These are phyloP conservation scores for Backusella psychrophila DNA, from an alignment of 192 early-diverging fungal genomes.

Conservation along the genomic window DNA sequence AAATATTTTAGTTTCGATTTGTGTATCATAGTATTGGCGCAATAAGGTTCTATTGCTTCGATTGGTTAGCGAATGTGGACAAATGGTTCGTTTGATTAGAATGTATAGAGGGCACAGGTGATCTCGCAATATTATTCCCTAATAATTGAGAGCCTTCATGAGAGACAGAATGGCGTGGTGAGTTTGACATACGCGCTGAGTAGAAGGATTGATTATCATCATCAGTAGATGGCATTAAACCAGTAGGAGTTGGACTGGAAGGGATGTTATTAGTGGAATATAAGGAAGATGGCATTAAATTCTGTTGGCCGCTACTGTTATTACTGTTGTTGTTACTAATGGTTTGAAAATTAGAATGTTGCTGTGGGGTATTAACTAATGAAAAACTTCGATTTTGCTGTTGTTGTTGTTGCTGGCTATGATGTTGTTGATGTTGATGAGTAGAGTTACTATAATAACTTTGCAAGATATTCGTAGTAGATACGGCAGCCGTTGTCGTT, in stretches of 20 bases:
- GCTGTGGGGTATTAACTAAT: slow-evolving; percentile 1
- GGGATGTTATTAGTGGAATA: slow-evolving; percentile 12
- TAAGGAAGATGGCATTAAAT: not conserved
- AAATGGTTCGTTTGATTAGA: not conserved
- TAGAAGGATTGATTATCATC: slow-evolving; percentile 19
- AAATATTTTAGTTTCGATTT: not conserved
- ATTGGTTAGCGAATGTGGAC: not conserved
- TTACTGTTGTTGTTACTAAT: slow-evolving; percentile 4
- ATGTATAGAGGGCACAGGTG: not conserved
- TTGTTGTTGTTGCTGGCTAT: not conserved
- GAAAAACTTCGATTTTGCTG: not conserved
- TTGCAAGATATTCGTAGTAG: not conserved
- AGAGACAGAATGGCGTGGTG: not conserved
- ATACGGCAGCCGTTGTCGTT: not conserved
- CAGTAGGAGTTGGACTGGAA: slow-evolving; percentile 20
- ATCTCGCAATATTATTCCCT: not conserved
- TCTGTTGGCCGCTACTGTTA: not conserved
- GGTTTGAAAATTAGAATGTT: not conserved
- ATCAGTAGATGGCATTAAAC: slow-evolving; percentile 11
- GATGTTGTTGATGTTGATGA: not conserved
- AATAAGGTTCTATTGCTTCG: not conserved
- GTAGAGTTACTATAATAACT: slow-evolving; percentile 1
- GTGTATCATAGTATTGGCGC: not conserved
- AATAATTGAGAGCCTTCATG: not conserved
- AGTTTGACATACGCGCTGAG: not conserved